Evolutionary conservation across 2,329 filamentous ascomycete genomes (phyloP).

Genomic region (Bertia moriformis): DNA sequence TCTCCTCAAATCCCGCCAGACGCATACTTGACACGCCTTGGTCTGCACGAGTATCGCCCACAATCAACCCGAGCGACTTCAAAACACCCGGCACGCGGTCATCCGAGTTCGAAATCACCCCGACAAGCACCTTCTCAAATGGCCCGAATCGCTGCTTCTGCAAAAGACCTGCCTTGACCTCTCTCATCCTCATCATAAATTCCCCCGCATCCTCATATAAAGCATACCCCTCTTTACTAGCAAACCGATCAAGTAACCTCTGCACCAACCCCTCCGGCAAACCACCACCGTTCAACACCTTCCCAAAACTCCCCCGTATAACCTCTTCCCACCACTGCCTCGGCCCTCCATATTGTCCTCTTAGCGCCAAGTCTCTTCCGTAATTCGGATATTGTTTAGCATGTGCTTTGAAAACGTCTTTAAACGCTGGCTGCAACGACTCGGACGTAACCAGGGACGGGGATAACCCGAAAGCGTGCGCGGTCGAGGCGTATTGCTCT

Average conservation of each 20-base stretch:
- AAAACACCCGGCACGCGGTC: conserved; percentile 22
- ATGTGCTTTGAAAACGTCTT: not conserved
- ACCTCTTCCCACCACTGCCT: conserved; percentile 26
- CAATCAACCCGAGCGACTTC: conserved; percentile 17
- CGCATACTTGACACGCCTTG: conserved; percentile 6
- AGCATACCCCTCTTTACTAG: conserved; percentile 19
- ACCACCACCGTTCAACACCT: conserved; percentile 6
- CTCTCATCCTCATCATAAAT: conserved; percentile 12
- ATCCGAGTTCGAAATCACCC: conserved; percentile 28
- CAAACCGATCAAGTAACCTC: conserved; percentile 19
- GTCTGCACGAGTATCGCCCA: conserved; percentile 17
- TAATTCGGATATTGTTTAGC: conserved; percentile 20
- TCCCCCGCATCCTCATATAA: conserved; percentile 20
- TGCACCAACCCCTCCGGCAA: conserved; percentile 17
- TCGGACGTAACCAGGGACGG: conserved; percentile 11
- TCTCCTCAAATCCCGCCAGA: conserved; percentile 4
- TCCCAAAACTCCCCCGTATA: conserved; percentile 18
- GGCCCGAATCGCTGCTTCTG: conserved; percentile 5
- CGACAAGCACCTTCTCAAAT: conserved; percentile 20
- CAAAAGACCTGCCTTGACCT: conserved; percentile 10
- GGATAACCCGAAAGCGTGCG: conserved; percentile 17
- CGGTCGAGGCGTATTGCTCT: conserved; percentile 21
- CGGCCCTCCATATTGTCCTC: conserved; percentile 18
- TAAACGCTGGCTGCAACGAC: conserved; percentile 9
- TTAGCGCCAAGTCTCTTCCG: conserved; percentile 16